Percentiles rank a stretch among this genome's conserved stretches.
These are phyloP conservation scores for Lasiodiplodia citricola DNA, from an alignment of 2,329 filamentous ascomycete species.

Conservation along the genomic window DNA sequence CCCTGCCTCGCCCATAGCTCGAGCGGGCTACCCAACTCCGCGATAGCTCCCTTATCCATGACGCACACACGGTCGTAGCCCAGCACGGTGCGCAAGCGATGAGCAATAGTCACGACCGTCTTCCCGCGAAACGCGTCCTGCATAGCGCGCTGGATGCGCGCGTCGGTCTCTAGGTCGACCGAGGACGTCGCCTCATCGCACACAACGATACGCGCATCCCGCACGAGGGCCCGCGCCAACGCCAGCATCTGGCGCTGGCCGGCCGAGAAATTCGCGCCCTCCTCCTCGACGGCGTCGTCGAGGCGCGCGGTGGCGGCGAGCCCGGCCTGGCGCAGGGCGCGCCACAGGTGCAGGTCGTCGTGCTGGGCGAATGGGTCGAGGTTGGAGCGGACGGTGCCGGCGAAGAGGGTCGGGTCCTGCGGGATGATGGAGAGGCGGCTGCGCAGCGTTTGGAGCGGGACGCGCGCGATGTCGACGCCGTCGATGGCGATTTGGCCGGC, in stretches of 20 bases:
- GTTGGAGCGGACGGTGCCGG: constrained; percentile 78
- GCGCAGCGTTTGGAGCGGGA: constrained; percentile 76
- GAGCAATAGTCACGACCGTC: constrained; percentile 90
- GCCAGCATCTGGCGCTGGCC: constrained; percentile 97
- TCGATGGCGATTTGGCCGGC: constrained; percentile 56
- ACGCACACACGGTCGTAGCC: constrained; percentile 95
- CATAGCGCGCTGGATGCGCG: constrained; percentile 92
- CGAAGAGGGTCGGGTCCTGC: constrained; percentile 83
- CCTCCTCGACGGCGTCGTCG: constrained; percentile 86
- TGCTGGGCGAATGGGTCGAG: constrained; percentile 82
- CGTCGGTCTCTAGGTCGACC: constrained; percentile 95
- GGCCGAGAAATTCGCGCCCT: constrained; percentile 93
- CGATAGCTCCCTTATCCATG: constrained; percentile 88
- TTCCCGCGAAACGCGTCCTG: constrained; percentile 81
- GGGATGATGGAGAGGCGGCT: constrained; percentile 82
- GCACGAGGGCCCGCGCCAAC: constrained; percentile 85
- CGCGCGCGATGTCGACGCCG: constrained; percentile 65
- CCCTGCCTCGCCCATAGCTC: constrained; percentile 69
- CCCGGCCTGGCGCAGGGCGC: constrained; percentile 76
- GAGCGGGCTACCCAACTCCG: constrained; percentile 80
- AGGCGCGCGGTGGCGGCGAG: constrained; percentile 74
- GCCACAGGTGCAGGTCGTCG: constrained; percentile 78
- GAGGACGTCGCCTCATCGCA: constrained; percentile 95
- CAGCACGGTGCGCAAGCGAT: constrained; percentile 89
- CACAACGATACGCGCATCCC: constrained; percentile 87